Evolutionary conservation across 2,329 filamentous ascomycete species (phyloP).

Genomic region (Fusarium xylarioides): DNA sequence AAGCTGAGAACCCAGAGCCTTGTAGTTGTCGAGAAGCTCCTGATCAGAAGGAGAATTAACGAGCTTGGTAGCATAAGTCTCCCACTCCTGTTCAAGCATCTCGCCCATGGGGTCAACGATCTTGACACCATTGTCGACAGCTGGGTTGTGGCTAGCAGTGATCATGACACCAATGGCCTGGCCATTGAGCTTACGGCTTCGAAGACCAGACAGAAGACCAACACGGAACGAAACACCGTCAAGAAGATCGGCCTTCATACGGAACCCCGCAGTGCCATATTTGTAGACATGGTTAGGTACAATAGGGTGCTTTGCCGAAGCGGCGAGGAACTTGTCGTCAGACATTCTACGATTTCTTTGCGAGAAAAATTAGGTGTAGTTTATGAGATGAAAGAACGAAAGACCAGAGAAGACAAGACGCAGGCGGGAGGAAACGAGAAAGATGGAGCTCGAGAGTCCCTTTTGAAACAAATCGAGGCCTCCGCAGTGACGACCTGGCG

Average conservation of each 20-base stretch:
- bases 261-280: slow-evolving; percentile 74
- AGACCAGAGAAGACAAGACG: slow-evolving; percentile 5
- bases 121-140: slow-evolving; percentile 91
- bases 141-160: slow-evolving; percentile 91
- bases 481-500: slow-evolving; percentile 29
- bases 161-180: slow-evolving; percentile 97
- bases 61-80: slow-evolving; percentile 84
- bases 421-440: slow-evolving; percentile 27
- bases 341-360: slow-evolving; percentile 51
- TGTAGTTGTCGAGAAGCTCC: slow-evolving; percentile 78
- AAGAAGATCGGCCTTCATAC: slow-evolving; percentile 79
- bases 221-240: slow-evolving; percentile 94
- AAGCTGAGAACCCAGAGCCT: slow-evolving; percentile 76
- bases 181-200: slow-evolving; percentile 88
- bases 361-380: neutral
- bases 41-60: slow-evolving; percentile 85
- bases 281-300: slow-evolving; percentile 65
- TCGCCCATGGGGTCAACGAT: slow-evolving; percentile 97
- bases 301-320: slow-evolving; percentile 70
- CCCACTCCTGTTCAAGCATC: slow-evolving; percentile 97
- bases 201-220: slow-evolving; percentile 85
- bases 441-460: slow-evolving; percentile 32
- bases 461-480: slow-evolving; percentile 38
- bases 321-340: slow-evolving; percentile 65
- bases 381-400: slow-evolving; percentile 13